Conservation (phyloP, 208 protist genomes). For the Leishmania guyanensis region DNA sequence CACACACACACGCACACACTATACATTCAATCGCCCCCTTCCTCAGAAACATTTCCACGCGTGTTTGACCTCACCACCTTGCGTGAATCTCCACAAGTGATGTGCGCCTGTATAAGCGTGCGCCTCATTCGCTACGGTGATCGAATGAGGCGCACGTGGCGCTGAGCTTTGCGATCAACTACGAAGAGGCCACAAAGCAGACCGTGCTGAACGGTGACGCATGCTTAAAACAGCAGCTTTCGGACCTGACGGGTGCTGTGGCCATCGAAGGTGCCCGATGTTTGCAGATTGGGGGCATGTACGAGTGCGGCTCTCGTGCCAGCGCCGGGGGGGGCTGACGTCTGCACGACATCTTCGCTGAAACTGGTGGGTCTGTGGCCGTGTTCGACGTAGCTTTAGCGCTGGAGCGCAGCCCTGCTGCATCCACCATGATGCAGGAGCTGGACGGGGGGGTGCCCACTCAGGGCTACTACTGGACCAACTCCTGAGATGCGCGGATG, state of each 20-base stretch:
- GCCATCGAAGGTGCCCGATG: conserved; percentile 23
- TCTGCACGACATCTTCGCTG: conserved; percentile 24
- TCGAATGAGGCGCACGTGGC: conserved; percentile 21
- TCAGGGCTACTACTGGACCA: conserved; percentile 39
- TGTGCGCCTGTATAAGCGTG: conserved; percentile 26
- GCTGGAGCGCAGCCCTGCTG: conserved; percentile 28
- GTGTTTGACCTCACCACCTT: not conserved
- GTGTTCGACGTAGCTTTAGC: conserved; percentile 39
- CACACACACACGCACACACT: not conserved
- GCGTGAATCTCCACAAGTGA: not conserved
- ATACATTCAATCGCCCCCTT: not conserved
- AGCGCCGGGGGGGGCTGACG: conserved; percentile 29
- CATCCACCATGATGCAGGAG: conserved; percentile 26
- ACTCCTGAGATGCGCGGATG: conserved; percentile 23
- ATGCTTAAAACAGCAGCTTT: conserved; percentile 29
- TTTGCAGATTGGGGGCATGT: conserved; percentile 41
- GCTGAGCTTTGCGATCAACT: conserved; percentile 43
- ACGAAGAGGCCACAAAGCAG: conserved; percentile 31
- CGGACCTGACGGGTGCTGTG: conserved; percentile 33
- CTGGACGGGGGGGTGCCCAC: conserved; percentile 35
- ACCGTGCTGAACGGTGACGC: conserved; percentile 35
- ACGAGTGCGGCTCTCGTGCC: conserved; percentile 46
- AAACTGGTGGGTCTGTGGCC: conserved; percentile 24
- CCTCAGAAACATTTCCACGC: not conserved
- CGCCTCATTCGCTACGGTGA: conserved; percentile 37